Evolutionary conservation across 352 stramenopile genomes (phyloP).

Genomic region (Globisporangium apiculatum): DNA sequence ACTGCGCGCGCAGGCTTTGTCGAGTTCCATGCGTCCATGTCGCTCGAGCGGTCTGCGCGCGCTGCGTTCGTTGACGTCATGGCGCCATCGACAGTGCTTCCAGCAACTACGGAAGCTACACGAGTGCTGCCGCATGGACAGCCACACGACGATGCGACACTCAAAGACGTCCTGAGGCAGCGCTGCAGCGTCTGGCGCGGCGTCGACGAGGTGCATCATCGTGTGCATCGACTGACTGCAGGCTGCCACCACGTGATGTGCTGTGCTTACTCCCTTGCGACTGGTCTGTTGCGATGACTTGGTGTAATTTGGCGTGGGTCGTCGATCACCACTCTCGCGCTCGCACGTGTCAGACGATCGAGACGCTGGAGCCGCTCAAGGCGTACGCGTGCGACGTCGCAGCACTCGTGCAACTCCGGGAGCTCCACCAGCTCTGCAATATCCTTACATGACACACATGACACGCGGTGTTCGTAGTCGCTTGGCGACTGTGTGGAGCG

Average conservation of each 20-base stretch:
- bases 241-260: too few relatives aligned
- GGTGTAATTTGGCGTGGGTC: too few relatives aligned
- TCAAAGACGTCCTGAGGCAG: slow-evolving; percentile 18
- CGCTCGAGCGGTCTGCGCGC: slow-evolving; percentile 32
- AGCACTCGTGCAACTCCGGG: slow-evolving; percentile 35
- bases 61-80: slow-evolving; percentile 13
- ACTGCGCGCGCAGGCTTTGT: slow-evolving; percentile 15
- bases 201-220: slow-evolving; percentile 24
- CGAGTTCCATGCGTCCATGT: slow-evolving; percentile 71
- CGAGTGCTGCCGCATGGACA: background rate
- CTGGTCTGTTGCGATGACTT: too few relatives aligned
- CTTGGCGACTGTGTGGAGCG: too few relatives aligned
- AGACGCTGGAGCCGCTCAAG: slow-evolving; percentile 20
- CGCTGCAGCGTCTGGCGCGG: slow-evolving; percentile 24
- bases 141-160: slow-evolving; percentile 3
- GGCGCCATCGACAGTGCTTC: too few relatives aligned
- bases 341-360: slow-evolving; percentile 15
- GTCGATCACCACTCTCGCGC: too few relatives aligned
- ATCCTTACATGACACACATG: slow-evolving; percentile 24
- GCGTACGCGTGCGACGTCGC: slow-evolving; percentile 29
- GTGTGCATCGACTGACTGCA: background rate
- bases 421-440: slow-evolving; percentile 61
- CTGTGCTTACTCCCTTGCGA: too few relatives aligned
- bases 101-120: slow-evolving; percentile 3
- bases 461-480: too few relatives aligned